A percentile compares a stretch with the other conserved stretches of the same genome.
These are phyloP conservation scores for Coelastrella sp. DNA, from an alignment of 139 green algal genomes.

Conservation along the genomic window DNA sequence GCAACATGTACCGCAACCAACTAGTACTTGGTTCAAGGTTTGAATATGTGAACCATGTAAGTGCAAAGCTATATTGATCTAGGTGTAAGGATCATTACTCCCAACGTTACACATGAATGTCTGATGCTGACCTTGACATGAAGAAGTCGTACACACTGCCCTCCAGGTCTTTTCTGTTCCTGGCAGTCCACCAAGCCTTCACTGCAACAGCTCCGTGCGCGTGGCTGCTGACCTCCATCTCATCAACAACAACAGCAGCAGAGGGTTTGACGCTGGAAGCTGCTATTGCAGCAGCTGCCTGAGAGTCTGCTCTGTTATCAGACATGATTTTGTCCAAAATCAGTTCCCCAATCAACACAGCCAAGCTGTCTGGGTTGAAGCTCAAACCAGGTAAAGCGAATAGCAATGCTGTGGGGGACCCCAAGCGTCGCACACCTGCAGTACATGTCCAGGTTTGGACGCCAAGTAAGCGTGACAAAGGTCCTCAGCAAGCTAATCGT, in stretches of 20 bases:
- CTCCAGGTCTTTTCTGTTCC: conserved; percentile 35
- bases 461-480: too few relatives aligned
- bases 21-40: too few relatives aligned
- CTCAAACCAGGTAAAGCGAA: conserved; percentile 1
- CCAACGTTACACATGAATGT: neutral
- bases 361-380: conserved; percentile 36
- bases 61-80: neutral
- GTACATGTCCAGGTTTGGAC: too few relatives aligned
- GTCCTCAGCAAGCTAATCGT: too few relatives aligned
- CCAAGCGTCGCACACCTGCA: neutral
- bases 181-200: neutral
- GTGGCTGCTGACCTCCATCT: neutral
- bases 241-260: neutral
- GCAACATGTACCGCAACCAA: too few relatives aligned
- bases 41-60: neutral
- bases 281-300: neutral
- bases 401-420: neutral
- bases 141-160: conserved; percentile 42
- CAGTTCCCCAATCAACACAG: conserved; percentile 26
- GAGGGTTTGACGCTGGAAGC: neutral
- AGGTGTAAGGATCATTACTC: neutral
- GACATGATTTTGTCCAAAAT: conserved; percentile 25
- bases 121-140: conserved; percentile 1
- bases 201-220: neutral
- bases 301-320: neutral